phyloP scores from a whole-genome alignment of 169 alveolate genomes.

The Eimeria tenella region DNA sequence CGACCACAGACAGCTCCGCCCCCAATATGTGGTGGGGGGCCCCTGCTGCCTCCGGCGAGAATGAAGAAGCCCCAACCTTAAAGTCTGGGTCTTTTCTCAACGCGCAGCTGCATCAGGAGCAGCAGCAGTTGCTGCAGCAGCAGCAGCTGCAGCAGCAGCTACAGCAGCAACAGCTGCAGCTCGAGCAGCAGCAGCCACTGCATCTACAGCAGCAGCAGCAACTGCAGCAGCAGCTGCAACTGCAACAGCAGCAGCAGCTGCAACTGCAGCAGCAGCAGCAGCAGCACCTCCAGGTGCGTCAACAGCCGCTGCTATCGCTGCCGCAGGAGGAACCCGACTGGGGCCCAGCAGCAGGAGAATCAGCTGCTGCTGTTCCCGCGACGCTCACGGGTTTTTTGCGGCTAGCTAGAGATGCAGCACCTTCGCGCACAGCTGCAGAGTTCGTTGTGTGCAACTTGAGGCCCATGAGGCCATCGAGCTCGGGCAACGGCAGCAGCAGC shows the following conservation, averaged over 20 bases:
- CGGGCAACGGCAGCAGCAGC: slow-evolving; percentile 25
- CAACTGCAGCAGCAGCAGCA: background rate
- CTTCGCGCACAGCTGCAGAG: slow-evolving; percentile 2
- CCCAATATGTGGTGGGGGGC: too few relatives aligned
- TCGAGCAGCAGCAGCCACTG: background rate
- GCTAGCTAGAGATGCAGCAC: background rate
- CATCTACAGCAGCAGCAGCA: slow-evolving; percentile 1
- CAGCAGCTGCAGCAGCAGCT: slow-evolving; percentile 13
- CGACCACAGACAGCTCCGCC: too few relatives aligned
- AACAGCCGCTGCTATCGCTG: too few relatives aligned
- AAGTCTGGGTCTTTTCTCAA: too few relatives aligned
- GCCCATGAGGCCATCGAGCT: slow-evolving; percentile 1
- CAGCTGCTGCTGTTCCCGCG: background rate
- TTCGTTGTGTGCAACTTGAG: background rate
- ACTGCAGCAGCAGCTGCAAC: background rate
- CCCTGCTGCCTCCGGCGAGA: too few relatives aligned
- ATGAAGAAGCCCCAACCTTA: too few relatives aligned
- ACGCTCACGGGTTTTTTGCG: background rate
- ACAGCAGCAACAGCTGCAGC: background rate
- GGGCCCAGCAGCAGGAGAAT: too few relatives aligned
- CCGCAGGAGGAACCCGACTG: too few relatives aligned
- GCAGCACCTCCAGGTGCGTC: background rate
- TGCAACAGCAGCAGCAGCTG: background rate
- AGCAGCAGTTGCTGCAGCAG: background rate
- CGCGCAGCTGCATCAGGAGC: too few relatives aligned